Percentiles rank a stretch among this genome's conserved stretches.
phyloP scores from a whole-genome alignment of 371 early-diverging fungal genomes.

The Mortierella sp. region DNA sequence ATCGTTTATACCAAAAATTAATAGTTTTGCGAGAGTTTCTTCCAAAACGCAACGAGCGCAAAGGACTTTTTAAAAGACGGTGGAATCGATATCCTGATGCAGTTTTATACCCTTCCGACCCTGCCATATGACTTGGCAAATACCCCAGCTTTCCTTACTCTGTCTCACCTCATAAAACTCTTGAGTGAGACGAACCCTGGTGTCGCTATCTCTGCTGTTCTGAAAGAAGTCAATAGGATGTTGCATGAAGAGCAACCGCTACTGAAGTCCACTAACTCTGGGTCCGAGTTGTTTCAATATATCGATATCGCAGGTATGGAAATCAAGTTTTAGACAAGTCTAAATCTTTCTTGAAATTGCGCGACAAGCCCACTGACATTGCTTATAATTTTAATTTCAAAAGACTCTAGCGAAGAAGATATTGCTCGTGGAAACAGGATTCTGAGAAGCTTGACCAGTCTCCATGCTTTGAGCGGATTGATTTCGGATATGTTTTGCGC shows the following conservation, averaged over 20 bases:
- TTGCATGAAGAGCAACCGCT: conserved; percentile 56
- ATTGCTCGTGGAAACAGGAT: conserved; percentile 65
- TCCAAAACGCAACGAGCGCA: conserved; percentile 81
- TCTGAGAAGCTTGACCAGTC: conserved; percentile 68
- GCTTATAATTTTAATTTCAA: neutral
- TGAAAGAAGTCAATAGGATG: conserved; percentile 64
- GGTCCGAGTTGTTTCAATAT: conserved; percentile 39
- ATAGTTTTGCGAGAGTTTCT: conserved; percentile 88
- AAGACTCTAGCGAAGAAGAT: conserved; percentile 62
- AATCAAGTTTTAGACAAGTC: neutral
- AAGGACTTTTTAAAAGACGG: conserved; percentile 79
- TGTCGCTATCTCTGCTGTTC: conserved; percentile 58
- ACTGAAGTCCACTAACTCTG: conserved; percentile 21
- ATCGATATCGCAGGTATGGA: conserved; percentile 46
- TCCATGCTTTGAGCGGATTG: conserved; percentile 75
- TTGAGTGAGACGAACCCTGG: conserved; percentile 76
- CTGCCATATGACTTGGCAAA: conserved; percentile 84
- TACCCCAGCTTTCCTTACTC: conserved; percentile 73
- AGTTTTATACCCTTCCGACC: conserved; percentile 74
- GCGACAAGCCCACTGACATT: neutral
- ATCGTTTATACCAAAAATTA: neutral
- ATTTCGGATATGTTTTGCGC: conserved; percentile 83
- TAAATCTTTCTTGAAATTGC: neutral
- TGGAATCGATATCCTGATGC: conserved; percentile 76
- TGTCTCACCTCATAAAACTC: conserved; percentile 80